phyloP scores from a whole-genome alignment of 2,329 filamentous ascomycete genomes.

The Mycosphaerella sp. region DNA sequence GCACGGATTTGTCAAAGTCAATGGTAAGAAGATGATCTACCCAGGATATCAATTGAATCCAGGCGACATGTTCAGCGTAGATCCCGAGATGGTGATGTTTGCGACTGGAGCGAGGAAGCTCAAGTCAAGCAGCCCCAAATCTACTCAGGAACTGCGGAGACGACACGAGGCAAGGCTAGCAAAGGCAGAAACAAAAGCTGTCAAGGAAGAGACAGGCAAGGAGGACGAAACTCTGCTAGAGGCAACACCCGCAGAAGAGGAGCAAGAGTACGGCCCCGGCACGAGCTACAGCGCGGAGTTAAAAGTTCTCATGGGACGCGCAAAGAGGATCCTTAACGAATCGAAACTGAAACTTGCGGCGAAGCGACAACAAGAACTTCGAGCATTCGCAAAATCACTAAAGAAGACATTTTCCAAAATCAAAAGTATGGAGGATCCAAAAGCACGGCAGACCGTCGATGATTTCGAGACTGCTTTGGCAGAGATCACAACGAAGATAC shows the following conservation, averaged over 20 bases:
- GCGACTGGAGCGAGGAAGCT: conserved; percentile 64
- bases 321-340: conserved; percentile 54
- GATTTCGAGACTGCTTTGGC: conserved; percentile 34
- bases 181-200: conserved; percentile 16
- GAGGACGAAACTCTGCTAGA: conserved; percentile 22
- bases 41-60: conserved; percentile 93
- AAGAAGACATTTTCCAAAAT: conserved; percentile 57
- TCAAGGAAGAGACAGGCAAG: conserved; percentile 15
- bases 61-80: conserved; percentile 96
- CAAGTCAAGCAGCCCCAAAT: conserved; percentile 27
- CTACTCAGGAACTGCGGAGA: conserved; percentile 19
- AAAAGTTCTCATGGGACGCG: conserved; percentile 49
- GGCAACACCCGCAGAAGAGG: conserved; percentile 14
- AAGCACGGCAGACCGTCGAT: conserved; percentile 25
- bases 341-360: conserved; percentile 50
- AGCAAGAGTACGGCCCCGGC: conserved; percentile 6
- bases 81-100: conserved; percentile 78
- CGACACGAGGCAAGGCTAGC: conserved; percentile 19
- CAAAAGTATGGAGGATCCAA: conserved; percentile 23
- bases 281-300: conserved; percentile 39
- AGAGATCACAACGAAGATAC: conserved; percentile 41
- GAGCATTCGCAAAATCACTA: conserved; percentile 61
- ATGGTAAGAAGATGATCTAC: conserved; percentile 93
- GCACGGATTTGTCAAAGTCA: conserved; percentile 89
- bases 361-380: conserved; percentile 68